Percentiles rank a stretch among this genome's conserved stretches.
Conservation (phyloP, 441 rosid species). For the Bocquillonia castaneifolia region DNA sequence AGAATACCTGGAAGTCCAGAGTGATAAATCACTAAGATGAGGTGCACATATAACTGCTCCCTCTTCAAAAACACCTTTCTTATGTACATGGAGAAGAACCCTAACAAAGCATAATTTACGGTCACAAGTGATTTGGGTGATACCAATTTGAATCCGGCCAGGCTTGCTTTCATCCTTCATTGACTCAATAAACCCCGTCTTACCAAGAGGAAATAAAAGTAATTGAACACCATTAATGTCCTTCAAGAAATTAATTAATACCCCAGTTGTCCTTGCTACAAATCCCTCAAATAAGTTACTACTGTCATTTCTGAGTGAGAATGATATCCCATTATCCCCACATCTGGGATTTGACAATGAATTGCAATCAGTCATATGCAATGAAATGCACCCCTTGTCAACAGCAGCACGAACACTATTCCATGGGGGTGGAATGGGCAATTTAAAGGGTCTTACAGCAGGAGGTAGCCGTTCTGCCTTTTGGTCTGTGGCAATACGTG, state of each 20-base stretch:
- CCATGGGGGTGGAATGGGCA: slow-evolving; percentile 79
- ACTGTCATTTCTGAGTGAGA: slow-evolving; percentile 17
- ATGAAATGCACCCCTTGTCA: slow-evolving; percentile 20
- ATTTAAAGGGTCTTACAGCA: slow-evolving; percentile 50
- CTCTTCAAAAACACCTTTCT: slow-evolving; percentile 77
- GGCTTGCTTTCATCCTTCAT: slow-evolving; percentile 37
- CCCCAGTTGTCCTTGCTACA: slow-evolving; percentile 57
- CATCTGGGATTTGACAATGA: slow-evolving; percentile 10
- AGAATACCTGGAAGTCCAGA: slow-evolving; percentile 52
- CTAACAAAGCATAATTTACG: slow-evolving; percentile 57
- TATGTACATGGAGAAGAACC: slow-evolving; percentile 68
- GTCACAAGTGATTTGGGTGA: slow-evolving; percentile 26
- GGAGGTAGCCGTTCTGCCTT: slow-evolving; percentile 46
- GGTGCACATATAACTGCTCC: slow-evolving; percentile 85
- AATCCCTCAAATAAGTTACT: slow-evolving; percentile 36
- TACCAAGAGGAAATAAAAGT: slow-evolving; percentile 44
- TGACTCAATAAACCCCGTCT: slow-evolving; percentile 27
- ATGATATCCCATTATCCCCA: slow-evolving; percentile 19
- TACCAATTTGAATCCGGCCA: slow-evolving; percentile 27
- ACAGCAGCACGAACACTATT: slow-evolving; percentile 38
- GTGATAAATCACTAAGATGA: slow-evolving; percentile 42
- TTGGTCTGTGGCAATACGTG: slow-evolving; percentile 43
- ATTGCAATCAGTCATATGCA: slow-evolving; percentile 18
- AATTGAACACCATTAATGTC: slow-evolving; percentile 31
- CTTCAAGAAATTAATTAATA: slow-evolving; percentile 38